phyloP scores from a whole-genome alignment of 169 alveolate species.

The Theileria parva region DNA sequence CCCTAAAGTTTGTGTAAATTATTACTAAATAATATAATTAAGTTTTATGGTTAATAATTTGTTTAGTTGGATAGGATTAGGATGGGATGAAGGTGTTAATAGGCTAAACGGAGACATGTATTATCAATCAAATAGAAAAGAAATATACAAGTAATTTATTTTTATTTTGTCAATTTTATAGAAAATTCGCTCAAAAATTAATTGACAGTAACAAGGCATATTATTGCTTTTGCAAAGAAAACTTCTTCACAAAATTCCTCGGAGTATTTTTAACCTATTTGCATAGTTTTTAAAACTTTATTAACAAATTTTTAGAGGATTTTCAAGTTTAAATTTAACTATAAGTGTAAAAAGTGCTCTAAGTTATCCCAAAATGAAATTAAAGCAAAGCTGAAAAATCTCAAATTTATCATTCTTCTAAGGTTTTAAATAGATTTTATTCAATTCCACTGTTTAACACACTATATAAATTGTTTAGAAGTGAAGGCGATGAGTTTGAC shows the following conservation, averaged over 20 bases:
- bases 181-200: conserved; percentile 70
- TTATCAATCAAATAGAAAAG: conserved; percentile 74
- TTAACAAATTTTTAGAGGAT: conserved; percentile 17
- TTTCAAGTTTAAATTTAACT: neutral
- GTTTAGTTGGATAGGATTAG: conserved; percentile 77
- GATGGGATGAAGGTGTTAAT: conserved; percentile 82
- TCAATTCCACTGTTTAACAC: neutral
- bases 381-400: neutral
- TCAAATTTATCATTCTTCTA: neutral
- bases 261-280: conserved; percentile 26
- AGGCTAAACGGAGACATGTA: conserved; percentile 72
- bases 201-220: conserved; percentile 72
- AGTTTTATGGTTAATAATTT: neutral
- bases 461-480: conserved; percentile 12
- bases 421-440: conserved; percentile 28
- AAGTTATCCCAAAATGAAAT: conserved; percentile 1
- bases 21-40: neutral
- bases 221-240: conserved; percentile 75
- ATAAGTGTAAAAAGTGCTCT: conserved; percentile 44
- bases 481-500: conserved; percentile 51
- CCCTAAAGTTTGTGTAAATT: conserved; percentile 61
- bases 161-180: conserved; percentile 7
- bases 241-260: neutral
- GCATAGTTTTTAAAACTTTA: conserved; percentile 32
- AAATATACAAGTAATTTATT: conserved; percentile 59